Conservation (phyloP, 768 basidiomycete genomes). For the Naganishia friedmannii region DNA sequence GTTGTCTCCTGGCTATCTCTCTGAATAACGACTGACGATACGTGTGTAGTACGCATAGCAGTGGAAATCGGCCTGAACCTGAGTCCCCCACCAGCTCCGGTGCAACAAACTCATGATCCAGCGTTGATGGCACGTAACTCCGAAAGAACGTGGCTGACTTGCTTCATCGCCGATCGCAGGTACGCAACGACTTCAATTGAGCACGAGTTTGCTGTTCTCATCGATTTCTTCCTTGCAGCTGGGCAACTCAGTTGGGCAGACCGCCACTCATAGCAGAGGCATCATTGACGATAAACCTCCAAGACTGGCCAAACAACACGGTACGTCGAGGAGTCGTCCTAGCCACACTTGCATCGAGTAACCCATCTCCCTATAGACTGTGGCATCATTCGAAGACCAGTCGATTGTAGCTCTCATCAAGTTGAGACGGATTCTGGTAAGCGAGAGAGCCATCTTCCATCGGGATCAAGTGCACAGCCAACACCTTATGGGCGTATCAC, state of each 20-base stretch:
- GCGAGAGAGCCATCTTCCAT: neutral
- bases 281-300: neutral
- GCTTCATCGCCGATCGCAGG: constrained; percentile 28
- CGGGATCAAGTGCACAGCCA: neutral
- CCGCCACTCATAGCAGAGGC: constrained; percentile 23
- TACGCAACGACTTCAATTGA: neutral
- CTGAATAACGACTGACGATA: neutral
- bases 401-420: constrained; percentile 25
- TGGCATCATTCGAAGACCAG: constrained; percentile 22
- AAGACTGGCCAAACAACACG: constrained; percentile 10
- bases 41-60: constrained; percentile 17
- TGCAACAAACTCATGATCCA: neutral
- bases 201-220: neutral
- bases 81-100: neutral
- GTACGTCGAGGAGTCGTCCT: neutral
- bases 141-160: constrained; percentile 29
- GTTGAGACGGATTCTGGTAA: constrained; percentile 23
- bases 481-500: neutral
- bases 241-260: constrained; percentile 27
- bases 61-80: constrained; percentile 27
- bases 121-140: constrained; percentile 11
- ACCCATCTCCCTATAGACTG: neutral
- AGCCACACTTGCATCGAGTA: neutral
- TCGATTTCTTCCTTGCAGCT: neutral
- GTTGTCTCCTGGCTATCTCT: neutral